phyloP scores from a whole-genome alignment of 768 basidiomycete genomes.

The Psilocybe cubensis region DNA sequence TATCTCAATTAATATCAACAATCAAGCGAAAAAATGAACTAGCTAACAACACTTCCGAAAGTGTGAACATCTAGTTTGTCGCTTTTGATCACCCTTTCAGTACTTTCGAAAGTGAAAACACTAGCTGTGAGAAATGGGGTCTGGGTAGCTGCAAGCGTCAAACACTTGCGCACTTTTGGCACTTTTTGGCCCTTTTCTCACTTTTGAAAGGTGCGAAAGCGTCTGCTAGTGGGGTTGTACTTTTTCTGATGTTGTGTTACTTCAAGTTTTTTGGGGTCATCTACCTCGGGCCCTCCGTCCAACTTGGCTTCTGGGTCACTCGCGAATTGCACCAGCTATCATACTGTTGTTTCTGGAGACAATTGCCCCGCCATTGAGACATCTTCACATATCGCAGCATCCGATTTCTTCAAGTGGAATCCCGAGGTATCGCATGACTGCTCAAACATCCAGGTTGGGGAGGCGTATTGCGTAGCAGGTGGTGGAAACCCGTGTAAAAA shows the following conservation, averaged over 20 bases:
- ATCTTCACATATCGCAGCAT: conserved; percentile 20
- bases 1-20: too few species aligned
- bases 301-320: conserved; percentile 13
- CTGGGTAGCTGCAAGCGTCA: too few species aligned
- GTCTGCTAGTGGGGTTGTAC: too few species aligned
- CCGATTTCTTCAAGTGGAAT: conserved; percentile 26
- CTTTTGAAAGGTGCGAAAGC: too few species aligned
- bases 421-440: conserved; percentile 21
- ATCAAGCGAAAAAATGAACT: too few species aligned
- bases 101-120: too few species aligned
- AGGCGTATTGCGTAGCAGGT: conserved; percentile 14
- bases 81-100: too few species aligned
- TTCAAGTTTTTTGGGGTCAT: background rate
- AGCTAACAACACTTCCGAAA: too few species aligned
- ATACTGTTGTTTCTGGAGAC: conserved; percentile 20
- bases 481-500: conserved; percentile 11
- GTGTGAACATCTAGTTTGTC: too few species aligned
- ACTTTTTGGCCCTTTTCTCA: too few species aligned
- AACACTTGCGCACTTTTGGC: too few species aligned
- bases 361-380: conserved; percentile 19
- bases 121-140: too few species aligned
- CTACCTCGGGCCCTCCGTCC: conserved; percentile 8
- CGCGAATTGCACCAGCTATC: conserved; percentile 17
- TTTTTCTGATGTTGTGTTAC: conserved; percentile 7
- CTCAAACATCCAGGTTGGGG: conserved; percentile 13